A percentile compares a stretch with the other conserved stretches of the same genome.
These are phyloP conservation scores for Podila verticillata DNA, from an alignment of 192 early-diverging fungal genomes.

Conservation along the genomic window DNA sequence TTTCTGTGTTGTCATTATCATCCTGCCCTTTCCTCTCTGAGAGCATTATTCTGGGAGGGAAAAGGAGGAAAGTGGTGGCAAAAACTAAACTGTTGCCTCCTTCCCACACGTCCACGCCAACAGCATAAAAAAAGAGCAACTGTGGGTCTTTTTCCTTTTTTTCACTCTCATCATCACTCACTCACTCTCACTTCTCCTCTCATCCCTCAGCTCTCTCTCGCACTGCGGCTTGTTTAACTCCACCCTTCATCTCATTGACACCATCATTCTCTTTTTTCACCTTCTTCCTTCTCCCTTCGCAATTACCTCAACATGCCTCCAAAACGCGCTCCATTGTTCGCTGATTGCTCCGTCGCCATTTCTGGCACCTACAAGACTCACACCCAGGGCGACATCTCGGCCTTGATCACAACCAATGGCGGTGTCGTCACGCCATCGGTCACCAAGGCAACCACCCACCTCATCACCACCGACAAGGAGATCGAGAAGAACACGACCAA, in stretches of 20 bases:
- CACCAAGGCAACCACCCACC: constrained; percentile 47
- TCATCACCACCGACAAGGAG: constrained; percentile 45
- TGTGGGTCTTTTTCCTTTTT: background rate
- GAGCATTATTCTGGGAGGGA: background rate
- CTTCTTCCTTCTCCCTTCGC: background rate
- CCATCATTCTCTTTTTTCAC: background rate
- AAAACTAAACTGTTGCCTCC: background rate
- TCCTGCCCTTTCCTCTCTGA: too few relatives aligned
- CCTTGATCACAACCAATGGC: background rate
- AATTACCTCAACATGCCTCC: constrained; percentile 25
- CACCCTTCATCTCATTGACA: too few relatives aligned
- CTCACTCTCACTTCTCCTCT: too few relatives aligned
- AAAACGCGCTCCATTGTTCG: constrained; percentile 34
- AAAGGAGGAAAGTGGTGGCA: constrained; percentile 5
- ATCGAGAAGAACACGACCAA: constrained; percentile 30
- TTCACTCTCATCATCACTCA: background rate
- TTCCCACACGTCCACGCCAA: too few relatives aligned
- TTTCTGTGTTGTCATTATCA: too few relatives aligned
- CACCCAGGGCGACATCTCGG: constrained; percentile 19
- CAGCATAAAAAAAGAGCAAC: background rate
- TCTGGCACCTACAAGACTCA: constrained; percentile 8
- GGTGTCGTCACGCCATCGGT: constrained; percentile 12
- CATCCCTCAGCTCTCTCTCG: background rate
- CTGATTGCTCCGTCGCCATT: constrained; percentile 18
- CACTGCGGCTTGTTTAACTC: background rate